Conservation (phyloP, 2,329 filamentous ascomycete genomes). For the Colletotrichum sp. region DNA sequence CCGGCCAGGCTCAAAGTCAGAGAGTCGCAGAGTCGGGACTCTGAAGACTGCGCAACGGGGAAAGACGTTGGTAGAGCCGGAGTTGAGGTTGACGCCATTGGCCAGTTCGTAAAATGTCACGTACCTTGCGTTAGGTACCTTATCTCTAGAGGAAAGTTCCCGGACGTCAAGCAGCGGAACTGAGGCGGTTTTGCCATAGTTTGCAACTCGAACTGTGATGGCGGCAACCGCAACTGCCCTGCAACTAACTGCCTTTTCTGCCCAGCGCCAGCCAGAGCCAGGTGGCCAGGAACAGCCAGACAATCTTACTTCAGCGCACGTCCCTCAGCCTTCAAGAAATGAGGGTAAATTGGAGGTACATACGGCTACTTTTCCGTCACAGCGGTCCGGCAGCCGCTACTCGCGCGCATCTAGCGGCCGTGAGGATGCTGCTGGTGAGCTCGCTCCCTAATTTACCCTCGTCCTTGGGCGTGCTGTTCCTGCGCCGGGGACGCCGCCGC, state of each 20-base stretch:
- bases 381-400: background rate
- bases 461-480: background rate
- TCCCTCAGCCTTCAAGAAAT: background rate
- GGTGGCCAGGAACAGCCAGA: background rate
- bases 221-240: background rate
- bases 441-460: background rate
- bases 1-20: background rate
- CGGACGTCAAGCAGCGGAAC: background rate
- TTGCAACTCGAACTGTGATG: background rate
- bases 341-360: background rate
- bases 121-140: background rate
- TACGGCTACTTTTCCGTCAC: background rate
- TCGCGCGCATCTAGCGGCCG: background rate
- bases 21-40: background rate
- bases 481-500: background rate
- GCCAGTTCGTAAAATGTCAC: background rate
- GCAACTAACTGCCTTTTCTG: background rate
- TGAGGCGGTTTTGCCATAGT: background rate
- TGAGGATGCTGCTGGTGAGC: background rate
- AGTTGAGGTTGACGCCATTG: background rate
- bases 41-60: background rate
- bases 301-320: background rate
- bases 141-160: background rate
- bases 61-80: background rate
- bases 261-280: background rate